phyloP scores from a whole-genome alignment of 2,329 filamentous ascomycete genomes.

The Aspergillus brunneoviolaceus region DNA sequence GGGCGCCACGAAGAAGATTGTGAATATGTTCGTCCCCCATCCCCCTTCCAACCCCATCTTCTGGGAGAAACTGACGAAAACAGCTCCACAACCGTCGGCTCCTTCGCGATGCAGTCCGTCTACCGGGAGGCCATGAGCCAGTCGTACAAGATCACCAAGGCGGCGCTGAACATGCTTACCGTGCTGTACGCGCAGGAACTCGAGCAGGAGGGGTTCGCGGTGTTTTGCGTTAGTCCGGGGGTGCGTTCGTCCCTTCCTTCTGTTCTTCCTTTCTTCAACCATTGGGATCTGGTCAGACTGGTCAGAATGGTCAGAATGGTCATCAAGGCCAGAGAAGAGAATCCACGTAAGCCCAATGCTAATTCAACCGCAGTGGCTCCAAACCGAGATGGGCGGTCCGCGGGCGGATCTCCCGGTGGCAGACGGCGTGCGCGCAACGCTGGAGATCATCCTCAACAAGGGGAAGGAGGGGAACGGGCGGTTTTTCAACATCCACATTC shows the following conservation, averaged over 20 bases:
- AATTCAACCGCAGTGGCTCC: slow-evolving; percentile 41
- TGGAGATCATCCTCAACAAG: slow-evolving; percentile 47
- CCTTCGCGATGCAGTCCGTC: slow-evolving; percentile 31
- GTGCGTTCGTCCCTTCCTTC: slow-evolving; percentile 30
- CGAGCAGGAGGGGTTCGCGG: slow-evolving; percentile 42
- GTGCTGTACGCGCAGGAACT: slow-evolving; percentile 31
- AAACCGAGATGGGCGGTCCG: slow-evolving; percentile 45
- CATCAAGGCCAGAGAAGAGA: no score
- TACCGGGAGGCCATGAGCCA: slow-evolving; percentile 28
- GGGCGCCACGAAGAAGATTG: slow-evolving; percentile 44
- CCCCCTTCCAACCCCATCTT: no score
- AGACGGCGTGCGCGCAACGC: slow-evolving; percentile 38
- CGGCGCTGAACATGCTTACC: slow-evolving; percentile 51
- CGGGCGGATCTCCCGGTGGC: slow-evolving; percentile 45
- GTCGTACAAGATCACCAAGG: slow-evolving; percentile 49
- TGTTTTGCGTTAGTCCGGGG: slow-evolving; percentile 46
- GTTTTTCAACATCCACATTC: slow-evolving; percentile 47
- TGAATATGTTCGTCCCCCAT: slow-evolving; percentile 42
- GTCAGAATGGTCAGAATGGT: no score
- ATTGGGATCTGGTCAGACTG: no score
- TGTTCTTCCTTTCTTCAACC: no score
- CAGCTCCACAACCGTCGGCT: slow-evolving; percentile 47
- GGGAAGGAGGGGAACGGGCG: slow-evolving; percentile 47
- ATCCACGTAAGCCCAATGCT: no score
- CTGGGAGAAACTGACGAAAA: no score